Conservation (phyloP, 441 rosid genomes). For the Croton setiger region DNA sequence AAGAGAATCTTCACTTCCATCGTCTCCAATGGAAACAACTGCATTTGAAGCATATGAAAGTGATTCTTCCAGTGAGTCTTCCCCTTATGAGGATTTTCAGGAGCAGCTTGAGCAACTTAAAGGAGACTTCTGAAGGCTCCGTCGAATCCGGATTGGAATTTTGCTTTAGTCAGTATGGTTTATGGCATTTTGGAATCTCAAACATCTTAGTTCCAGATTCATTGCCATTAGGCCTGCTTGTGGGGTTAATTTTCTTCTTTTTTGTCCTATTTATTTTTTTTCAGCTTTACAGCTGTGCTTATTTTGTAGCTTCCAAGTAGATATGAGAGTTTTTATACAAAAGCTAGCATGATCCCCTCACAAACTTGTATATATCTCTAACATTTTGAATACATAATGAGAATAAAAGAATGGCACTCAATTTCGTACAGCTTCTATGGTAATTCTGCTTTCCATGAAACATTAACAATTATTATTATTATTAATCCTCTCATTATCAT, state of each 20-base stretch:
- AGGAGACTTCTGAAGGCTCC: constrained; percentile 7
- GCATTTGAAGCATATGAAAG: constrained; percentile 45
- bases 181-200: background rate
- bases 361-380: constrained; percentile 33
- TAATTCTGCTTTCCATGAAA: too few relatives aligned
- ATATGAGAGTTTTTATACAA: constrained; percentile 11
- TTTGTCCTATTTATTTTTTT: too few relatives aligned
- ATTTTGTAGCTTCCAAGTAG: constrained; percentile 24
- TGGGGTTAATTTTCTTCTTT: background rate
- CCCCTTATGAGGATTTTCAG: constrained; percentile 80
- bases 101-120: constrained; percentile 33
- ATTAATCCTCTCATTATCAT: too few relatives aligned
- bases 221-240: background rate
- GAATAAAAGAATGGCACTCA: constrained; percentile 20
- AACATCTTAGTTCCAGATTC: background rate
- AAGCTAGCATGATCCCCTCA: constrained; percentile 16
- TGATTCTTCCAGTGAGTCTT: constrained; percentile 77
- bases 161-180: background rate
- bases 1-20: constrained; percentile 59
- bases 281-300: constrained; percentile 4
- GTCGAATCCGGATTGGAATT: background rate
- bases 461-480: too few relatives aligned
- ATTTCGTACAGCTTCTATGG: background rate
- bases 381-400: constrained; percentile 7
- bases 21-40: constrained; percentile 72